A percentile compares a stretch with the other conserved stretches of the same genome.
phyloP scores from a whole-genome alignment of 1,284 basidiomycete genomes.

The Anthracocystis setariae region DNA sequence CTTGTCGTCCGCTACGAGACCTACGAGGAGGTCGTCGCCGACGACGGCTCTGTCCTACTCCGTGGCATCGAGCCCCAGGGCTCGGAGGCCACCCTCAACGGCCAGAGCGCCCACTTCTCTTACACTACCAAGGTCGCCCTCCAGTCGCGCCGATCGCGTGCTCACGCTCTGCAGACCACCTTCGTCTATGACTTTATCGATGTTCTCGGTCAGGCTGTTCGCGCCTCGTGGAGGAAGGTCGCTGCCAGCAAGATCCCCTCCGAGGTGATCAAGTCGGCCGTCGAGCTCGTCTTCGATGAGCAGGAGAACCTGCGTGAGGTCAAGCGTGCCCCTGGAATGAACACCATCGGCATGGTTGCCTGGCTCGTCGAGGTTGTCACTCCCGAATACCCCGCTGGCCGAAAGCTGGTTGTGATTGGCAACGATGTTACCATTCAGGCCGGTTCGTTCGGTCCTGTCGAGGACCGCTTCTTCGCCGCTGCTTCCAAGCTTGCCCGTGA shows the following conservation, averaged over 20 bases:
- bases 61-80: constrained; percentile 73
- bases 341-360: constrained; percentile 96
- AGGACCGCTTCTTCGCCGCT: constrained; percentile 96
- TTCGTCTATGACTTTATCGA: constrained; percentile 99
- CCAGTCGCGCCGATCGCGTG: constrained; percentile 98
- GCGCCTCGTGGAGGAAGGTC: constrained; percentile 87
- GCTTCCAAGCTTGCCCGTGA: constrained; percentile 92
- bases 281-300: constrained; percentile 81
- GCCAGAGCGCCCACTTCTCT: constrained; percentile 69
- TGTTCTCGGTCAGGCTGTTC: constrained; percentile 94
- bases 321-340: constrained; percentile 89
- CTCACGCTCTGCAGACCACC: constrained; percentile 97
- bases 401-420: constrained; percentile 87
- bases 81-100: constrained; percentile 55
- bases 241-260: constrained; percentile 68
- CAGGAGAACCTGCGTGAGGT: constrained; percentile 87
- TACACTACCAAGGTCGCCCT: constrained; percentile 99
- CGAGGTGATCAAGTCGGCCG: constrained; percentile 68
- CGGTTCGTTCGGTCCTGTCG: constrained; percentile 93
- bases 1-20: constrained; percentile 98
- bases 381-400: constrained; percentile 90
- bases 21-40: constrained; percentile 98
- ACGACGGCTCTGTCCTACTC: constrained; percentile 90
- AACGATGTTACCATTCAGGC: constrained; percentile 99
- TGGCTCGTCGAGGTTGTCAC: constrained; percentile 95